Percentiles rank a stretch among this genome's conserved stretches.
These are phyloP conservation scores for Candida pseudoglaebosa DNA, from an alignment of 805 yeast species.

Conservation along the genomic window DNA sequence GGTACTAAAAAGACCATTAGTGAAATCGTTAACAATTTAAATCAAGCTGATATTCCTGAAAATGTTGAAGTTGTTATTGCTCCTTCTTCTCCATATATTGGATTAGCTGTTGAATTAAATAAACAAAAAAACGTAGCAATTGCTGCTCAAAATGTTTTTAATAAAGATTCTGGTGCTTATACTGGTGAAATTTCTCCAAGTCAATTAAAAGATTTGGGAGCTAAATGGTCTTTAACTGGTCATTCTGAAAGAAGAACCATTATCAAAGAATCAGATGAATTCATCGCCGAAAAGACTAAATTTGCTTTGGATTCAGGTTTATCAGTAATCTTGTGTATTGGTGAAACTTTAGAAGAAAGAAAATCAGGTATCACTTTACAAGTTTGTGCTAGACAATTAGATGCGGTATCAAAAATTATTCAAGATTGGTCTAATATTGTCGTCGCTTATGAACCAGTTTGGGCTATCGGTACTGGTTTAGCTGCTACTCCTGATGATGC, in stretches of 20 bases:
- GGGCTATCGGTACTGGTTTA: constrained; percentile 99
- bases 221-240: constrained; percentile 92
- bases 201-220: constrained; percentile 87
- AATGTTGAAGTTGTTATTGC: constrained; percentile 91
- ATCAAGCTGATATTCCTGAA: constrained; percentile 68
- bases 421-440: constrained; percentile 90
- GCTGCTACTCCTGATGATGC: constrained; percentile 99
- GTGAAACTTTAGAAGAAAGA: constrained; percentile 96
- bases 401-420: constrained; percentile 78
- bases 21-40: constrained; percentile 78
- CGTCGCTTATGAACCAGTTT: constrained; percentile 98
- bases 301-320: constrained; percentile 88
- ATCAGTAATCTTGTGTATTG: constrained; percentile 92
- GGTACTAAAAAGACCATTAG: constrained; percentile 86
- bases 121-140: constrained; percentile 70
- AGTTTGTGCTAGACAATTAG: constrained; percentile 84
- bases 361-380: constrained; percentile 80
- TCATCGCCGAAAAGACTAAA: constrained; percentile 90
- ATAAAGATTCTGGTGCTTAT: constrained; percentile 91
- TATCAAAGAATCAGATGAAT: constrained; percentile 84
- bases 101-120: constrained; percentile 65
- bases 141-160: constrained; percentile 88
- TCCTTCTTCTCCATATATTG: constrained; percentile 93
- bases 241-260: constrained; percentile 98
- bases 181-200: constrained; percentile 95